Evolutionary conservation across 495 filamentous ascomycete genomes (phyloP), one percentile per base, ranked within the genome.

Genomic region (Penicillium odoratum): DNA sequence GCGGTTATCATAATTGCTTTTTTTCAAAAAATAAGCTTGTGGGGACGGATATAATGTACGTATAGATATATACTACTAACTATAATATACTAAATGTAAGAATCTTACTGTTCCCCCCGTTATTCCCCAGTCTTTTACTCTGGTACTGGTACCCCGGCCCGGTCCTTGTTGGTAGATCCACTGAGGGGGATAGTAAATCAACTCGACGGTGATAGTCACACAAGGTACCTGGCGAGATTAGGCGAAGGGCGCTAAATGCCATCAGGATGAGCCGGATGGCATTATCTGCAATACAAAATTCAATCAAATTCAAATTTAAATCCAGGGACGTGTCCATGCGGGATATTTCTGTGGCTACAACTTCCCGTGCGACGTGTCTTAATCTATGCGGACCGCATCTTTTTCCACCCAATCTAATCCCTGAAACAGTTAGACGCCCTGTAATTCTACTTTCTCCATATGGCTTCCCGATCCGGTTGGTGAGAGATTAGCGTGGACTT

Each of bases 351-450:
- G 13, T 25, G 18, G 47, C 44, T 21, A 47, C 52, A 31, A 26
- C 7, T 47, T 55, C 44, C 44, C 18, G 47, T 55, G 50, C 51
- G 51, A 59, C 57, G 57, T 59, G 57, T 59, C 51, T 44, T 33
- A 11, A 40, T 44, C 29, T 16, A 18, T 49, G 45, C 61, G 60
- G 61, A 64, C 61, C 61, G 61, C 61, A 64, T 64, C 33, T 60
- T 63, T 63, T 40, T 40, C 38, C n/a, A 18, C 28, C 29, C 34
- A 31, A 16, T 31, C 61, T 57, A 60, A 64, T 36, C 33, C 33
- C 33, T 8, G 33, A 36, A 36, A 9, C 33, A 2, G 13, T 36
- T 11, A 11, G 13, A 36, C 33, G 33, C 33, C 33, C 33, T 11
- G 33, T 9, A 9, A 36, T 36, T 40, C 38, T 40, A n/a, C 38